A percentile compares a stretch with the other conserved stretches of the same genome.
Conservation (phyloP, 768 basidiomycete species). For the Pholiota microspora region DNA sequence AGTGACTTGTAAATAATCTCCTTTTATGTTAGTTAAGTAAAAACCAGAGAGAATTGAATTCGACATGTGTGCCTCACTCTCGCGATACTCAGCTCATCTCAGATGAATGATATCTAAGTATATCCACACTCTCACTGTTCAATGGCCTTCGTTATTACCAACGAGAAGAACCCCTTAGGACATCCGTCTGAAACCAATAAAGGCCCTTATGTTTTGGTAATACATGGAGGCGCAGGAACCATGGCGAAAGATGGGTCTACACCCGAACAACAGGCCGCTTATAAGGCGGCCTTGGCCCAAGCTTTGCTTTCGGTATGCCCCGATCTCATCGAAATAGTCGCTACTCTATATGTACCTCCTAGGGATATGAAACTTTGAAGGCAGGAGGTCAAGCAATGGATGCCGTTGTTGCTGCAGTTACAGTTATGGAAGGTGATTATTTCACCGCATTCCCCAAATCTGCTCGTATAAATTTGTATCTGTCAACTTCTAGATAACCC, state of each 20-base stretch:
- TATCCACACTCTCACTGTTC: not conserved
- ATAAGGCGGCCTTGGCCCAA: slow-evolving; percentile 50
- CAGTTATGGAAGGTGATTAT: slow-evolving; percentile 63
- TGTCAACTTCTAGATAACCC: slow-evolving; percentile 52
- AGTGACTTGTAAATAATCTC: slow-evolving; percentile 47
- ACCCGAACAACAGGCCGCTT: slow-evolving; percentile 55
- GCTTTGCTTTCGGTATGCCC: slow-evolving; percentile 48
- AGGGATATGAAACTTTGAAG: slow-evolving; percentile 62
- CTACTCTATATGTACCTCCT: not conserved
- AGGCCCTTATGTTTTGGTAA: slow-evolving; percentile 47
- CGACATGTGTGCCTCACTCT: too few species aligned
- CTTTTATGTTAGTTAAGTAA: not conserved
- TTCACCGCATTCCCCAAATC: not conserved
- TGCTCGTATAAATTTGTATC: not conserved
- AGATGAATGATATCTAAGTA: too few species aligned
- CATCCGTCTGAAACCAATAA: not conserved
- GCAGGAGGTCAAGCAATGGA: slow-evolving; percentile 82
- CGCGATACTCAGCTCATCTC: too few species aligned
- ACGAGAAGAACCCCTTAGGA: slow-evolving; percentile 19
- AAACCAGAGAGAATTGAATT: too few species aligned
- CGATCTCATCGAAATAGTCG: too few species aligned
- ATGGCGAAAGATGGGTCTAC: slow-evolving; percentile 58
- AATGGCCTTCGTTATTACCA: slow-evolving; percentile 6
- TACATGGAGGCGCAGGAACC: slow-evolving; percentile 81
- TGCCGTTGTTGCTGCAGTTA: slow-evolving; percentile 74